Evolutionary conservation across 1,284 basidiomycete species (phyloP), one percentile per base, ranked within the genome.

Genomic region (Ceratobasidium sp.): DNA sequence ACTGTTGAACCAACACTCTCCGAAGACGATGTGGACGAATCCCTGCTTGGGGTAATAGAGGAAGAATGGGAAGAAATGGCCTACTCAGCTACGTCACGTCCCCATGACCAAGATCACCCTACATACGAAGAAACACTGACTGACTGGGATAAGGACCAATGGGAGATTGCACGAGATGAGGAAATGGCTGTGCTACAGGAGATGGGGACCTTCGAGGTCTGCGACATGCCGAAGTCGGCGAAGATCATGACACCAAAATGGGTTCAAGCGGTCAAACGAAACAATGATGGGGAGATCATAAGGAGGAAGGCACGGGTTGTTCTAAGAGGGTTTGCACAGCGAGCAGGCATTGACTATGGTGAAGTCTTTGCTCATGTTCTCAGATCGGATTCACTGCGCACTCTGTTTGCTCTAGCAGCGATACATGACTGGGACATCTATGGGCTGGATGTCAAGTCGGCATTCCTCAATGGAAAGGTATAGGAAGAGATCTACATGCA

Each of bases 271-370:
- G 75, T 74, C 24, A 83, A 83, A 74, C 63, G 74, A 19, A 78
- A 81, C 75, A 75, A 72, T 9, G 64, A 80, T 14, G 80, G 82
- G 0, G 72, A 56, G 0, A 78, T 81, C 46, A 51, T 76, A 0
- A 74, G 41, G 75, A 81, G 51, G 78, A 46, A 85, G 74, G 82
- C 81, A 29, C 58, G 81, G 0, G 58, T 84, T 8, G 83, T 85
- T 6, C 80, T 81, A 1, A 79, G 82, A 77, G 84, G 85, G 0
- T 87, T 82, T 76, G 27, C 24, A 39, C 66, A 75, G 58, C n/a
- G 19, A 16, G 54, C 68, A 7, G 79, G 79, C 4, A 19, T 76
- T n/a, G 78, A 80, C 72, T 78, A 72, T 66, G 43, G 63, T 39
- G 76, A 79, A 16, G 78, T 75, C 1, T 77, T 74, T 53, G 62